Evolutionary conservation across 139 green algal species (phyloP), one percentile per base, ranked within the genome.

Genomic region (Chlamydomonas asymmetrica): DNA sequence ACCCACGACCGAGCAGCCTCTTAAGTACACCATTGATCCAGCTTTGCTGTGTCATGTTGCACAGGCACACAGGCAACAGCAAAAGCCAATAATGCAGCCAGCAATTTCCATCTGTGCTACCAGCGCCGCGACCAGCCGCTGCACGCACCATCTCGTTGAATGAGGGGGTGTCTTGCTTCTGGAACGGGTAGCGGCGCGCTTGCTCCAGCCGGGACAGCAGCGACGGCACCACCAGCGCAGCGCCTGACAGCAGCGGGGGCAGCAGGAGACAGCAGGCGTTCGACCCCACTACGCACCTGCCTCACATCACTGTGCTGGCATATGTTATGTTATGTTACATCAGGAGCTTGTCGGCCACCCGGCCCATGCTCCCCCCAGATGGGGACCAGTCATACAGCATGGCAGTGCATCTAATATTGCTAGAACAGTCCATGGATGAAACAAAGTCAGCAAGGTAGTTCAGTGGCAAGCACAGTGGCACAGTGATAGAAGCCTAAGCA

Each of bases 111-210:
- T 7, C 20, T 16, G 35, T 39, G 5, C 5, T 32, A 41, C 41
- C 29, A 16, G 10, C 3, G 16, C 13, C 43, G 37, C 37, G 38
- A 75, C 68, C 52, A 66, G 6, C 52, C 57, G 57, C n/a, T n/a
- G n/a, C n/a, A n/a, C n/a, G n/a, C n/a, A 60, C 40, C 70, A 76
- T 76, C 10, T 68, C 70, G 18, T 27, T 31, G 56, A 56, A 76
- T 16, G 29, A 4, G 40, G 57, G 70, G 22, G 18, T 4, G 31
- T 32, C n/a, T 3, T 8, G 4, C 40, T 37, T 27, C 57, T 49
- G 29, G 70, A 57, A 29, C 25, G 70, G 70, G 70, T 76, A 27
- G 22, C 41, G 31, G 29, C 57, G 57, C 31, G 50, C 9, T 27
- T 40, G 22, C 29, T 38, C 40, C 41, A 76, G 20, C 4, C 70